Base-by-base conservation (phyloP, 306 rosid species). In the Gynostemma pentaphyllum region DNA sequence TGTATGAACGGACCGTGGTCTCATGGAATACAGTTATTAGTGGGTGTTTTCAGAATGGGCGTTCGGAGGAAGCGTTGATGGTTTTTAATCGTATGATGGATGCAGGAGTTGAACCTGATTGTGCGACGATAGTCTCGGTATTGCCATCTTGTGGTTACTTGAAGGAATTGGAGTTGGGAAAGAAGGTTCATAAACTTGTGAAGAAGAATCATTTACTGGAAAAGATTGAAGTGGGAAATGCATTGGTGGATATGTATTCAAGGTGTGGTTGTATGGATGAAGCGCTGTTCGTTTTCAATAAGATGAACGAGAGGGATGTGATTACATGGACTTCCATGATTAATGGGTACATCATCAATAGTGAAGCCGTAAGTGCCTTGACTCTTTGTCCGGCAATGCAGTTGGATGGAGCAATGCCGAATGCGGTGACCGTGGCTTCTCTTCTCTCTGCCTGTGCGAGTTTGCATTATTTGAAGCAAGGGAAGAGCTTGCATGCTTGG, bases 251-350 rank as follows among this genome's bases (percentile, higher is more conserved):
- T 68, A 87, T 87, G 95, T 87, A 85, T 75, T 80, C 79, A 7
- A 83, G 83, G 78, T 87, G 96, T 69, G 86, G 86, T 45, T 45
- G 46, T 69, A 82, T 85, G 86, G 65, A 73, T 49, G 92, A 91
- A 55, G 95, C 95, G 0, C 21, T 15, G 57, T 16, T 42, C 41
- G 67, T 87, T 68, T 79, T 80, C 21, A 64, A 74, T 9, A 71
- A 47, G 45, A 77, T 81, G 66, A 62, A 32, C 37, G 80, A 72
- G 74, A 83, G 82, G 70, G 96, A 91, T 61, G 97, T 87, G 53
- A 85, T 91, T 73, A 78, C 92, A 18, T 91, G 97, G 97, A 83
- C 89, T 15, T 83, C 87, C 45, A 75, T 91, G 89, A 81, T 87
- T 40, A 83, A 77, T 64, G 96, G 96, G 53, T 85, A 77, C 70